These are phyloP conservation scores for Agaricus bisporus DNA, from an alignment of 768 basidiomycete species.

Conservation along the genomic window DNA sequence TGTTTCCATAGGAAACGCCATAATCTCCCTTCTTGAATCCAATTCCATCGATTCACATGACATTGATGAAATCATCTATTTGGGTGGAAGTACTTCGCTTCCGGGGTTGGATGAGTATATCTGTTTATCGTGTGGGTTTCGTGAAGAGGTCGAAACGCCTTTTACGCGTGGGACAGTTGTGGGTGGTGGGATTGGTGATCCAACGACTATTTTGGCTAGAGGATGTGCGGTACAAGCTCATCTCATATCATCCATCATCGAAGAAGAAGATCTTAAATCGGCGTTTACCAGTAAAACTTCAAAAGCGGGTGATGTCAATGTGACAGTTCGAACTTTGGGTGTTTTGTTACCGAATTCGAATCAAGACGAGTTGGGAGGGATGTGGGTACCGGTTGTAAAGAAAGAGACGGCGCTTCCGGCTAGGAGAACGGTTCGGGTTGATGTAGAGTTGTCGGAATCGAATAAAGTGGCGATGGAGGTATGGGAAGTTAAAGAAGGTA, in stretches of 20 bases:
- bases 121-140: conserved; percentile 41
- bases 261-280: conserved; percentile 41
- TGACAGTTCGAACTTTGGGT: conserved; percentile 60
- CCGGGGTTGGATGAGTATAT: conserved; percentile 68
- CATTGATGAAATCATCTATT: conserved; percentile 75
- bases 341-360: conserved; percentile 53
- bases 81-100: conserved; percentile 68
- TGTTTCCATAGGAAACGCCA: conserved; percentile 42
- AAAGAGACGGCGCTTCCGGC: conserved; percentile 70
- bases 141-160: conserved; percentile 57
- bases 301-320: conserved; percentile 36
- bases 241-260: conserved; percentile 46
- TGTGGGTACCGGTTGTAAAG: conserved; percentile 60
- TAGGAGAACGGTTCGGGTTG: conserved; percentile 52
- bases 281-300: conserved; percentile 40
- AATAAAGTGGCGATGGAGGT: conserved; percentile 61
- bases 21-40: conserved; percentile 44
- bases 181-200: conserved; percentile 71
- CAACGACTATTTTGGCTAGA: conserved; percentile 68
- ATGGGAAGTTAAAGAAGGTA: conserved; percentile 70
- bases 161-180: conserved; percentile 62
- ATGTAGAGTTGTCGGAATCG: conserved; percentile 40
- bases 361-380: conserved; percentile 45
- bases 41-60: conserved; percentile 56
- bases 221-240: conserved; percentile 76